Base-by-base conservation (phyloP, 306 rosid genomes). In the Dalbergia cochinchinensis region DNA sequence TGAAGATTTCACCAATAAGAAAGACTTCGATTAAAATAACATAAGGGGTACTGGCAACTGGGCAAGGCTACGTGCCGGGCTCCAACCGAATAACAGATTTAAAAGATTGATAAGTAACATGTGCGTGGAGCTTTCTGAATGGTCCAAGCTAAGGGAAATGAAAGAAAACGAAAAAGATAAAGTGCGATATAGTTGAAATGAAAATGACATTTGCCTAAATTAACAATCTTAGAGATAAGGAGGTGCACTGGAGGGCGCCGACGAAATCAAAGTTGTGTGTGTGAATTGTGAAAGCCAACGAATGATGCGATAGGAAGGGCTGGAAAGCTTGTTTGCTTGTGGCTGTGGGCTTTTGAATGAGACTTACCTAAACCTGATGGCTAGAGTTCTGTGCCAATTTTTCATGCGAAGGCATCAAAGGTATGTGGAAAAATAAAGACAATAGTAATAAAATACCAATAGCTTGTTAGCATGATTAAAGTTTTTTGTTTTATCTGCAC, bases 171-270 rank as follows among this genome's bases (percentile, higher is more conserved):
- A 65, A 61, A 71, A 73, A 69, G 74, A 65, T 75, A 71, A 67
- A 61, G 81, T 15, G 19, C 7, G 26, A 13, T 67, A 79, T 78
- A 7, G 85, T 77, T 78, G 79, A 76, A 54, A 70, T 33, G 91
- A 90, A 82, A 90, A 70, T 2, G 90, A 87, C 88, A 58, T 59
- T 65, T 83, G 79, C 88, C 89, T 35, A 83, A 86, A 73, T 44
- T 55, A 74, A 77, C 34, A 74, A 81, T 62, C 33, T 39, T 45
- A 62, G 62, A 64, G 86, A 84, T 75, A 72, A 76, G 80, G 73
- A 60, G 82, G 71, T 66, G 47, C 59, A 8, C 8, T 8, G 33
- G 62, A 64, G 19, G 72, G 63, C 82, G 87, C 92, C 94, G 91
- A 82, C 91, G 80, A 83, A 81, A 65, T 64, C 37, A 62, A 84